Evolutionary conservation across 345 rosid genomes (phyloP).

Genomic region (Populus nigra): DNA sequence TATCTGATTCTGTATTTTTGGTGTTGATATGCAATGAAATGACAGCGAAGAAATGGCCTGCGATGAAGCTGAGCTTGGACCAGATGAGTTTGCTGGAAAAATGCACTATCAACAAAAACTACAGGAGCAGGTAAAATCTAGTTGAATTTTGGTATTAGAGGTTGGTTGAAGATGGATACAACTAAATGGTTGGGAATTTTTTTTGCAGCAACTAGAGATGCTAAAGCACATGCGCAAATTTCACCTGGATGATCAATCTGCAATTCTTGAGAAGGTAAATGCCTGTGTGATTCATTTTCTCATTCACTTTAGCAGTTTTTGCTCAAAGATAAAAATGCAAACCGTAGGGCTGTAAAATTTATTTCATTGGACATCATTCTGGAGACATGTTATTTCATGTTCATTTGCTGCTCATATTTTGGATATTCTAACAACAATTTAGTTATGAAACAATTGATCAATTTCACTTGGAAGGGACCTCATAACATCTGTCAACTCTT

Average conservation of each 20-base stretch:
- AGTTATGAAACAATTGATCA: neutral
- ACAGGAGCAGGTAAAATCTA: slow-evolving; percentile 50
- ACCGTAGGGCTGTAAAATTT: too few relatives aligned
- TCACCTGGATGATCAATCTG: slow-evolving; percentile 68
- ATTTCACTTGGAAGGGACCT: neutral
- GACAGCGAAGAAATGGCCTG: slow-evolving; percentile 70
- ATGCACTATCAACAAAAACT: slow-evolving; percentile 48
- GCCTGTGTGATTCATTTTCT: neutral
- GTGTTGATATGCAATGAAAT: slow-evolving; percentile 4
- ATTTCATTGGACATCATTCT: neutral
- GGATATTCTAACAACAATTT: neutral
- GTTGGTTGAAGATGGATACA: neutral
- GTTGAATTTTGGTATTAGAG: neutral
- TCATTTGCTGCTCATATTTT: neutral
- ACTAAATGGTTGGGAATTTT: neutral
- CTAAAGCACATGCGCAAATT: slow-evolving; percentile 66
- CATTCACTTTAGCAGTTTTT: neutral
- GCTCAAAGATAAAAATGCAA: neutral
- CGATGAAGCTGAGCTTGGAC: slow-evolving; percentile 82
- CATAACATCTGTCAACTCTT: neutral
- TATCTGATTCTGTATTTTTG: neutral
- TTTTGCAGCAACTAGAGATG: slow-evolving; percentile 81
- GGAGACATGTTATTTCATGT: neutral
- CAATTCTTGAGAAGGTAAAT: slow-evolving; percentile 60
- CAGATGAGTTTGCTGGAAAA: slow-evolving; percentile 56